Evolutionary conservation across 257 asterid genomes (phyloP).

Genomic region (Solanum corneliomulleri): DNA sequence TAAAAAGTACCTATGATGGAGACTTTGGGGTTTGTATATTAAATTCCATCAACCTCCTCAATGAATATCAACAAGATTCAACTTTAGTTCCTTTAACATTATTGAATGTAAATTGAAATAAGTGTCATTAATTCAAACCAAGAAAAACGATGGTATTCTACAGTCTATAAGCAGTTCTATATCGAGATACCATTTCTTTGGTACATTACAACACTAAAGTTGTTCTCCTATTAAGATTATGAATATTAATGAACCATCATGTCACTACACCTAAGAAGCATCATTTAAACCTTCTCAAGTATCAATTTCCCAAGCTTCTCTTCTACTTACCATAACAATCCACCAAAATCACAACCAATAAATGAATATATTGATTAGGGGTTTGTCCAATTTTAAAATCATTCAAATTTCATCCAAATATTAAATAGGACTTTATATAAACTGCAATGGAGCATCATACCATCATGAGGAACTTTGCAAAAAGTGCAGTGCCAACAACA

Average conservation of each 20-base stretch:
- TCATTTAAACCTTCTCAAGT: not conserved
- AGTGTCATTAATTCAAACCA: not conserved
- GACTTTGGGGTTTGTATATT: not conserved
- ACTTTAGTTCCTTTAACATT: not conserved
- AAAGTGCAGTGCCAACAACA: slow-evolving; percentile 62
- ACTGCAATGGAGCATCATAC: slow-evolving; percentile 17
- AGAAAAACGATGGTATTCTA: not conserved
- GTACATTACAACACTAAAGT: not conserved
- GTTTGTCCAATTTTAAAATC: not conserved
- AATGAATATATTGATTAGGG: not conserved
- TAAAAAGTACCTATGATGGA: not conserved
- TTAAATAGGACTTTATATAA: not conserved
- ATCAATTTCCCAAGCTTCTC: not conserved
- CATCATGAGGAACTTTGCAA: slow-evolving; percentile 82
- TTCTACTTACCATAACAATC: no score
- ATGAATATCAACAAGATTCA: not conserved
- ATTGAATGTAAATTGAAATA: not conserved
- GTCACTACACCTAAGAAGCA: not conserved
- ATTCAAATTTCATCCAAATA: not conserved
- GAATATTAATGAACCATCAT: not conserved
- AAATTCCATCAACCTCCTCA: not conserved
- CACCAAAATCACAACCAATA: not conserved
- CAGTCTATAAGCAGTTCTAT: not conserved
- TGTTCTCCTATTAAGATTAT: not conserved
- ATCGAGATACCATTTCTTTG: not conserved